Conservation (phyloP, 306 rosid species). For the Pterocarpus macrocarpus region DNA sequence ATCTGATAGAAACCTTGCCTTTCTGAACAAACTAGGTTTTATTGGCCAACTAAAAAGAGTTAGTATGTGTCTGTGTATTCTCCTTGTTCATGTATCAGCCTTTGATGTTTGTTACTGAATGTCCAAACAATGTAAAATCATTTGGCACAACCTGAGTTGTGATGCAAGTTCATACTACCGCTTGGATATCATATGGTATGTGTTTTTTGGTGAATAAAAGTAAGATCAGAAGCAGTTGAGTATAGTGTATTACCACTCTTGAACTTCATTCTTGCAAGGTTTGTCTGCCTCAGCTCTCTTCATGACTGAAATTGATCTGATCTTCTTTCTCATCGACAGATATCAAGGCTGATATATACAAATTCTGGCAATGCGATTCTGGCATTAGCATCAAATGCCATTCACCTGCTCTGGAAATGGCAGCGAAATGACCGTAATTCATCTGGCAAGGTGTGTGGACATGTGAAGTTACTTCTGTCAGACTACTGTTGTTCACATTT, state of each 20-base stretch:
- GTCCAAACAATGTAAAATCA: too few relatives aligned
- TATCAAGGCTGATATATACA: conserved; percentile 90
- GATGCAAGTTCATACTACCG: background rate
- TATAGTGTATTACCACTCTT: background rate
- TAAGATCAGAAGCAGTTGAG: background rate
- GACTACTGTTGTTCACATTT: conserved; percentile 21
- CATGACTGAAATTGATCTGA: conserved; percentile 38
- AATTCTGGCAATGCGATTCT: conserved; percentile 88
- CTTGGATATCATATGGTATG: background rate
- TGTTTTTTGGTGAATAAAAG: background rate
- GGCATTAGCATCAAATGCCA: conserved; percentile 92
- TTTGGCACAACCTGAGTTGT: background rate
- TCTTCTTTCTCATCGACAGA: conserved; percentile 60
- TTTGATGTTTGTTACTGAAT: conserved; percentile 16
- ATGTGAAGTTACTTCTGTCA: conserved; percentile 38
- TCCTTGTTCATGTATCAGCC: conserved; percentile 12
- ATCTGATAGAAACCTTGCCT: background rate
- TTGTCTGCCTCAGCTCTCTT: conserved; percentile 23
- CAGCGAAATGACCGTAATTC: conserved; percentile 76
- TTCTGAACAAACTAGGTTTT: background rate
- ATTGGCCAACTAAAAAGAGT: background rate
- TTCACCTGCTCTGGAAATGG: conserved; percentile 98
- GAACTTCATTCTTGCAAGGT: conserved; percentile 36
- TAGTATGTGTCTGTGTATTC: background rate
- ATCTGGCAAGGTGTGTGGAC: conserved; percentile 67